A percentile compares a stretch with the other conserved stretches of the same genome.
These are phyloP conservation scores for Lindgomyces ingoldianus DNA, from an alignment of 495 filamentous ascomycete genomes.

Conservation along the genomic window DNA sequence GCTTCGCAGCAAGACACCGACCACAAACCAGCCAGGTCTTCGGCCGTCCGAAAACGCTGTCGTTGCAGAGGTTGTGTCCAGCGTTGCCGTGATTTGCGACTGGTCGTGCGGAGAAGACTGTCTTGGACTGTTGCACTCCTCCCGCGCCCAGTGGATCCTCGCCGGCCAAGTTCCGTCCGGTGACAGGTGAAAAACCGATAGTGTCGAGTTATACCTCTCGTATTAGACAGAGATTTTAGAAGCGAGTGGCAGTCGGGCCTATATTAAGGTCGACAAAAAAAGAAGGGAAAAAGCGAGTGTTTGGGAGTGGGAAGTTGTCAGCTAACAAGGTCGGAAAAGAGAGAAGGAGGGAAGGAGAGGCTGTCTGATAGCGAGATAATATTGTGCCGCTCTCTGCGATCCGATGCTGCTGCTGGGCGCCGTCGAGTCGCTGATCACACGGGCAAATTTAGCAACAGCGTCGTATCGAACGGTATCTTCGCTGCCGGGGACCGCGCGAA, in stretches of 20 bases:
- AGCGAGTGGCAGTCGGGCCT: slow-evolving; percentile 26
- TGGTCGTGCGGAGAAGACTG: slow-evolving; percentile 4
- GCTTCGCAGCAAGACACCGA: background rate
- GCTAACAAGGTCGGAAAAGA: background rate
- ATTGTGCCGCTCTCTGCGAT: slow-evolving; percentile 5
- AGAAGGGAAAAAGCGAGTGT: slow-evolving; percentile 29
- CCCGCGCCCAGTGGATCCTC: slow-evolving; percentile 10
- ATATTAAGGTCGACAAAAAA: background rate
- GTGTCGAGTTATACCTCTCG: background rate
- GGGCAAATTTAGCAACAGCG: slow-evolving; percentile 25
- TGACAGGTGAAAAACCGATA: background rate
- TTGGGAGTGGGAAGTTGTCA: slow-evolving; percentile 1
- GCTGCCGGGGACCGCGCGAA: background rate
- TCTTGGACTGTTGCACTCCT: background rate
- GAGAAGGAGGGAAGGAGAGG: background rate
- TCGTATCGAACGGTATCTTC: too few species aligned
- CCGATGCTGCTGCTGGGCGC: background rate
- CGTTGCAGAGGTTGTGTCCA: background rate
- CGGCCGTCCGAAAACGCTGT: background rate
- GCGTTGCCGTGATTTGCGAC: background rate
- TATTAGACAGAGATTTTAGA: background rate
- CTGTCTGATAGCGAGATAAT: slow-evolving; percentile 5
- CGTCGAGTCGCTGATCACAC: slow-evolving; percentile 12
- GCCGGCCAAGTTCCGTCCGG: background rate
- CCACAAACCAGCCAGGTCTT: slow-evolving; percentile 7